These are phyloP conservation scores for Cryptosporidium meleagridis DNA, from an alignment of 169 alveolate genomes.

Conservation along the genomic window DNA sequence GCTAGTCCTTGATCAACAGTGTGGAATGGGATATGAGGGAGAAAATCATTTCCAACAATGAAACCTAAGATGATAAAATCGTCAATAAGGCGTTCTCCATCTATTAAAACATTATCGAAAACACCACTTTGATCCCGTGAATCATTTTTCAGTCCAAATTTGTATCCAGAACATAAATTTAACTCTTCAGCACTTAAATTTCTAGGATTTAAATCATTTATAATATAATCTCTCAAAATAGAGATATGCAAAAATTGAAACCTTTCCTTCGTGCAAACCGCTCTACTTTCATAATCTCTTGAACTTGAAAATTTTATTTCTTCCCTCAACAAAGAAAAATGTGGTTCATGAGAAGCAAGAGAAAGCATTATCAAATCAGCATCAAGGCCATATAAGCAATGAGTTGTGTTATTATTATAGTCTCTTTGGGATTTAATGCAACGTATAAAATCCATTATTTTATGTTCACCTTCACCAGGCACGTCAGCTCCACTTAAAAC, in stretches of 20 bases:
- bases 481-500: slow-evolving; percentile 95
- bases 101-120: background rate
- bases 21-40: slow-evolving; percentile 92
- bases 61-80: slow-evolving; percentile 94
- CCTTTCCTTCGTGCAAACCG: slow-evolving; percentile 75
- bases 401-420: slow-evolving; percentile 93
- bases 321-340: slow-evolving; percentile 93
- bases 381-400: slow-evolving; percentile 98
- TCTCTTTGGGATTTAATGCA: slow-evolving; percentile 80
- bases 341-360: slow-evolving; percentile 96
- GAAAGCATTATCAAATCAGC: slow-evolving; percentile 98
- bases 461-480: slow-evolving; percentile 99
- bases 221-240: slow-evolving; percentile 78
- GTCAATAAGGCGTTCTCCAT: slow-evolving; percentile 85
- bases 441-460: slow-evolving; percentile 94
- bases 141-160: background rate
- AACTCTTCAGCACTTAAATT: slow-evolving; percentile 61
- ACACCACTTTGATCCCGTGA: background rate
- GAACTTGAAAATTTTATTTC: slow-evolving; percentile 82
- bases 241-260: slow-evolving; percentile 77
- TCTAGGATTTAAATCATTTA: slow-evolving; percentile 27
- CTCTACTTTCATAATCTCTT: slow-evolving; percentile 64
- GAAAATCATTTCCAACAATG: slow-evolving; percentile 96
- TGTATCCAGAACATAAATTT: background rate
- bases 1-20: slow-evolving; percentile 90